A percentile compares a stretch with the other conserved stretches of the same genome.
These are phyloP conservation scores for Deinandra increscens DNA, from an alignment of 129 eudicot genomes.

Conservation along the genomic window DNA sequence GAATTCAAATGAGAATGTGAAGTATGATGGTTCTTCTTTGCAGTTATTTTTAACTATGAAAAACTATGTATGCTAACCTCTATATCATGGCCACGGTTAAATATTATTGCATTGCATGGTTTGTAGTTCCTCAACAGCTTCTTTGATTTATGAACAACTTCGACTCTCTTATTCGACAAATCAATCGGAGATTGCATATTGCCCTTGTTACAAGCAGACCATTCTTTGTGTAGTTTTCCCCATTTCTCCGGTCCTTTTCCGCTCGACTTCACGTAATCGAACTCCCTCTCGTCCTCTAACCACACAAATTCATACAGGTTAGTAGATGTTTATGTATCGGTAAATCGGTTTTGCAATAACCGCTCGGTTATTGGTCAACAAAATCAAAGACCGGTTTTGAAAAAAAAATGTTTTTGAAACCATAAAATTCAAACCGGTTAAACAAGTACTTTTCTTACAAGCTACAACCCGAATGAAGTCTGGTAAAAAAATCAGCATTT, in stretches of 20 bases:
- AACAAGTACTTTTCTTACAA: too few species aligned
- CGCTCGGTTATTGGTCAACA: too few species aligned
- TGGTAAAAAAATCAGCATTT: too few species aligned
- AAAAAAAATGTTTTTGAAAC: too few species aligned
- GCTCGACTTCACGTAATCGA: constrained; percentile 32
- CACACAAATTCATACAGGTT: neutral
- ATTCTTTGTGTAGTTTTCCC: constrained; percentile 60
- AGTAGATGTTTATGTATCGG: too few species aligned
- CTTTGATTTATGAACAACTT: constrained; percentile 22
- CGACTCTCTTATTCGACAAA: constrained; percentile 34
- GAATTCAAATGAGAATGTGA: neutral
- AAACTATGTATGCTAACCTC: constrained; percentile 17
- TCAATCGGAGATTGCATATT: constrained; percentile 59
- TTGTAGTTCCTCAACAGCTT: constrained; percentile 36
- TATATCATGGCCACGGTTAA: constrained; percentile 58
- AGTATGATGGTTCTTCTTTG: neutral
- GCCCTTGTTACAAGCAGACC: constrained; percentile 57
- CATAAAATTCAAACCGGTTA: too few species aligned
- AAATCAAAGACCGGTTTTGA: too few species aligned
- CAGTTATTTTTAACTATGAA: too few species aligned
- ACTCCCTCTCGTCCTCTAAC: constrained; percentile 60
- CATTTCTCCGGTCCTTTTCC: constrained; percentile 49
- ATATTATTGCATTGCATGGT: constrained; percentile 32
- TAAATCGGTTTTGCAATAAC: too few species aligned
- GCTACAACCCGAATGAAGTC: too few species aligned